Percentiles rank a stretch among this genome's conserved stretches.
Evolutionary conservation across 176 grass and related monocot species (phyloP).

Genomic region (Lolium rigidum): DNA sequence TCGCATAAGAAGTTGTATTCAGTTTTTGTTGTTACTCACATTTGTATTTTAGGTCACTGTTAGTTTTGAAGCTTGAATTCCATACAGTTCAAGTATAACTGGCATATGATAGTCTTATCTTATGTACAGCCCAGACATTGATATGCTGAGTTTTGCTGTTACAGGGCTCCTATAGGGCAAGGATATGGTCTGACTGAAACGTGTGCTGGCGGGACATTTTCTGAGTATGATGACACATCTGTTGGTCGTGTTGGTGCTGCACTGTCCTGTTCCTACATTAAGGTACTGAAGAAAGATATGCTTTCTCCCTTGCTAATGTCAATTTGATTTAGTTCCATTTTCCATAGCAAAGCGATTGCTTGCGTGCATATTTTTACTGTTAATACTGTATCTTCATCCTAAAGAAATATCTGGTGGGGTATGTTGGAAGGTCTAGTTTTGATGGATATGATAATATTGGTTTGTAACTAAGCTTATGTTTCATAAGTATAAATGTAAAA

Average conservation of each 20-base stretch:
- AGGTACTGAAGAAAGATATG: conserved; percentile 49
- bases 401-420: neutral
- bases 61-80: neutral
- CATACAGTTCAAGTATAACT: conserved; percentile 20
- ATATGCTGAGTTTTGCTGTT: conserved; percentile 26
- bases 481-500: neutral
- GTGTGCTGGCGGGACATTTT: conserved; percentile 90
- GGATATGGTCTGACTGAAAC: conserved; percentile 99
- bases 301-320: neutral
- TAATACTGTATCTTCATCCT: neutral
- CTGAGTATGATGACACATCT: conserved; percentile 81
- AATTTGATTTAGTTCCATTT: neutral
- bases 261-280: conserved; percentile 85
- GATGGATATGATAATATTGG: no score
- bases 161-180: conserved; percentile 89
- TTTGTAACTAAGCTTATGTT: neutral
- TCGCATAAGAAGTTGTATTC: neutral
- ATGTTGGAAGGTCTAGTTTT: no score
- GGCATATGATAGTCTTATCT: neutral
- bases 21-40: conserved; percentile 7
- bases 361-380: neutral
- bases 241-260: conserved; percentile 93
- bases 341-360: neutral
- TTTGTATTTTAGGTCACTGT: conserved; percentile 1
- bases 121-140: conserved; percentile 23